A percentile compares a stretch with the other conserved stretches of the same genome.
phyloP scores from a whole-genome alignment of 768 basidiomycete species.

The Mrakia hoshinonis region DNA sequence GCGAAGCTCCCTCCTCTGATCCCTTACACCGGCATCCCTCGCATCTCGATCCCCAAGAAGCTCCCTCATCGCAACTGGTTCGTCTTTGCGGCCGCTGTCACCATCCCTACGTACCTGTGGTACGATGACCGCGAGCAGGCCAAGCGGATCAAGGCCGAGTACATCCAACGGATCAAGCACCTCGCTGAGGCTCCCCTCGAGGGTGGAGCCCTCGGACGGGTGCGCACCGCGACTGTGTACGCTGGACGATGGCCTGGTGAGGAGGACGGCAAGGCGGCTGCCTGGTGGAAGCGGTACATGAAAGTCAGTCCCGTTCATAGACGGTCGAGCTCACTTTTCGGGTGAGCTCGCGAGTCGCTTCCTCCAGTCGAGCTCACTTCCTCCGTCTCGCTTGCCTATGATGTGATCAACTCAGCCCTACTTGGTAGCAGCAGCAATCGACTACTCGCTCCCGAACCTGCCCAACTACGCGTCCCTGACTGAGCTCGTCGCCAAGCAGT shows the following conservation, averaged over 20 bases:
- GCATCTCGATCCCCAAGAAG: slow-evolving; percentile 26
- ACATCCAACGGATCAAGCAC: slow-evolving; percentile 68
- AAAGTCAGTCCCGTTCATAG: slow-evolving; percentile 53
- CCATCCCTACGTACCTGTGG: slow-evolving; percentile 62
- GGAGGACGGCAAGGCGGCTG: slow-evolving; percentile 72
- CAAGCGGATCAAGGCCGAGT: slow-evolving; percentile 63
- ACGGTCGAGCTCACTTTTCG: neutral
- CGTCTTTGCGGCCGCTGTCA: slow-evolving; percentile 75
- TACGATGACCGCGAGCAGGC: slow-evolving; percentile 80
- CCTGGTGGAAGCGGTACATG: slow-evolving; percentile 79
- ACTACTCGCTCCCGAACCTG: slow-evolving; percentile 74
- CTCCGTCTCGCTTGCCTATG: too few relatives aligned
- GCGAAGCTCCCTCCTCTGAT: slow-evolving; percentile 16
- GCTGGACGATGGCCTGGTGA: slow-evolving; percentile 90
- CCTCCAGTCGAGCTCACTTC: slow-evolving; percentile 2
- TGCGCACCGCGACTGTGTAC: slow-evolving; percentile 75
- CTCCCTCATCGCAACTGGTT: slow-evolving; percentile 90
- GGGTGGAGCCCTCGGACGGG: slow-evolving; percentile 50
- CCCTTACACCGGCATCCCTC: slow-evolving; percentile 21
- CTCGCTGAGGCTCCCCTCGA: slow-evolving; percentile 59
- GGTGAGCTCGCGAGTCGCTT: neutral
- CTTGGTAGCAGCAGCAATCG: slow-evolving; percentile 84
- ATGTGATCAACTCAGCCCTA: slow-evolving; percentile 85
- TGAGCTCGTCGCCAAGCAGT: slow-evolving; percentile 62
- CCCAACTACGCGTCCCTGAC: slow-evolving; percentile 79